These are phyloP conservation scores for Xylaria sp. DNA, from an alignment of 2,329 filamentous ascomycete genomes.

Conservation along the genomic window DNA sequence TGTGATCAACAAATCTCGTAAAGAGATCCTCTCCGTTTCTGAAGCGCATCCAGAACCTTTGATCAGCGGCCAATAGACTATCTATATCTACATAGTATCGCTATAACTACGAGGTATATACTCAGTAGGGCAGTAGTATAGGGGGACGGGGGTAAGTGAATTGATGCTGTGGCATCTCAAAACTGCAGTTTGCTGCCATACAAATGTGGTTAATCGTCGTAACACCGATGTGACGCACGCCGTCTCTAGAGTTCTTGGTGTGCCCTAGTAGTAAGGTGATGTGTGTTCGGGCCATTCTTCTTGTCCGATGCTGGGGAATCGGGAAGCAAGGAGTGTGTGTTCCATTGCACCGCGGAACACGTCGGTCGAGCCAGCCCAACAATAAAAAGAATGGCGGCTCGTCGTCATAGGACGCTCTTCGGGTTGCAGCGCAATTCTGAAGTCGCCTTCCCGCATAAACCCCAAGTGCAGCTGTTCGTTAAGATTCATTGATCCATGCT, in stretches of 20 bases:
- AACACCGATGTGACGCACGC: conserved; percentile 19
- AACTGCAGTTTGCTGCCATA: conserved; percentile 13
- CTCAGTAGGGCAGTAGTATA: not conserved
- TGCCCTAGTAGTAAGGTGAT: conserved; percentile 5
- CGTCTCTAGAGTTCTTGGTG: conserved; percentile 11
- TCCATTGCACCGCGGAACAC: conserved; percentile 22
- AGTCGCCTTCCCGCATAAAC: conserved; percentile 23
- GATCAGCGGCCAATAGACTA: conserved; percentile 18
- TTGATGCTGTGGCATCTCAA: conserved; percentile 18
- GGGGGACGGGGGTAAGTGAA: not conserved
- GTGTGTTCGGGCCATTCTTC: conserved; percentile 18
- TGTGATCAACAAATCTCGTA: not conserved
- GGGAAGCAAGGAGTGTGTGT: conserved; percentile 14
- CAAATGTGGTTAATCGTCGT: conserved; percentile 2
- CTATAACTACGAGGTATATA: not conserved
- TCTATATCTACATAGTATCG: too few species aligned
- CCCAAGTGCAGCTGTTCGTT: conserved; percentile 10
- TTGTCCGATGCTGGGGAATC: conserved; percentile 19
- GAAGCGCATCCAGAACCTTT: conserved; percentile 19
- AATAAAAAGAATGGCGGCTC: conserved; percentile 4
- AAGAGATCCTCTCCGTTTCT: conserved; percentile 5
- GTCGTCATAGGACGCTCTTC: conserved; percentile 16
- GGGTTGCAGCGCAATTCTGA: conserved; percentile 19
- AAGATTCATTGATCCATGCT: conserved; percentile 1
- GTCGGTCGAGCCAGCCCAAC: conserved; percentile 13